Evolutionary conservation across 768 basidiomycete species (phyloP).

Genomic region (Stropharia rugosoannulata): DNA sequence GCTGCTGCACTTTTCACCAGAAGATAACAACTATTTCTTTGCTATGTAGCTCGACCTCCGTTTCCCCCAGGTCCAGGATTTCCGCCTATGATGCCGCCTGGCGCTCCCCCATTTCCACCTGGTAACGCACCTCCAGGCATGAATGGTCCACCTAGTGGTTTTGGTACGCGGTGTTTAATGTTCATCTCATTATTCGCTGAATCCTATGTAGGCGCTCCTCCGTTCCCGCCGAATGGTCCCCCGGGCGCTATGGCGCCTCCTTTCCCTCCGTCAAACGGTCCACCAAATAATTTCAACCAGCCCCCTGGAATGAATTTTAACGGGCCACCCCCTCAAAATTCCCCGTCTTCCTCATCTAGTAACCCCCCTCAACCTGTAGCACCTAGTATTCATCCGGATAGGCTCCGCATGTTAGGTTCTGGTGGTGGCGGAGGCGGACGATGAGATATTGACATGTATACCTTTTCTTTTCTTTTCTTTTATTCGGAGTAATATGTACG

Average conservation of each 20-base stretch:
- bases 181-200: constrained; percentile 4
- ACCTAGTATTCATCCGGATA: constrained; percentile 82
- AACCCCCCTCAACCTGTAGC: constrained; percentile 33
- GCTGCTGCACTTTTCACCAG: neutral
- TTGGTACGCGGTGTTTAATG: constrained; percentile 13
- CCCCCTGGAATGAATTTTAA: constrained; percentile 33
- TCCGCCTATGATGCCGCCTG: constrained; percentile 48
- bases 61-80: constrained; percentile 69
- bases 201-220: constrained; percentile 35
- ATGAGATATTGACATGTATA: neutral
- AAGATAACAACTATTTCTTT: constrained; percentile 3
- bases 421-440: constrained; percentile 18
- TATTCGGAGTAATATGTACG: constrained; percentile 2
- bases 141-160: constrained; percentile 33
- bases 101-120: constrained; percentile 76
- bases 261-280: constrained; percentile 39
- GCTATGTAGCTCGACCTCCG: constrained; percentile 54
- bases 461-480: neutral
- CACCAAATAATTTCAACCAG: constrained; percentile 28
- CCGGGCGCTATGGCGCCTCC: constrained; percentile 42
- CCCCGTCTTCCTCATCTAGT: constrained; percentile 24
- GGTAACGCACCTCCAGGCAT: constrained; percentile 46
- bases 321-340: constrained; percentile 32
- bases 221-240: constrained; percentile 52
- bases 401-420: constrained; percentile 72